These are phyloP conservation scores for Postia placenta DNA, from an alignment of 768 basidiomycete genomes.

Conservation along the genomic window DNA sequence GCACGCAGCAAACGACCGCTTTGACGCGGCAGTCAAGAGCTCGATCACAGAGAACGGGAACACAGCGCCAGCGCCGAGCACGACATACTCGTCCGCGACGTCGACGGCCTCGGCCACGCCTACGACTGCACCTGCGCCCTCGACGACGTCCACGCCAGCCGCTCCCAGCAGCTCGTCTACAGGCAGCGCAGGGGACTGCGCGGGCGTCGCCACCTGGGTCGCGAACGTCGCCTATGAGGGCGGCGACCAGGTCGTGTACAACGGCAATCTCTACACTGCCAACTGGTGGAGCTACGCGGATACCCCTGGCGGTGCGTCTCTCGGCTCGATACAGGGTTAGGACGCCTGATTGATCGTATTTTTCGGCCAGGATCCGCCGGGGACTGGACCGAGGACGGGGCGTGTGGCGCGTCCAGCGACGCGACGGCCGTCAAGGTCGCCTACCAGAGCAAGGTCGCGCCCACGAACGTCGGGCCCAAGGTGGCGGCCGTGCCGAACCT, in stretches of 20 bases:
- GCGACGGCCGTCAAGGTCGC: not conserved
- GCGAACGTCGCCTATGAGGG: constrained; percentile 23
- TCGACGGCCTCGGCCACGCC: constrained; percentile 1
- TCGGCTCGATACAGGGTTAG: too few relatives aligned
- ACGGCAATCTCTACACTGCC: constrained; percentile 23
- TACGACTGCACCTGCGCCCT: constrained; percentile 1
- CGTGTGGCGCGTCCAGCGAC: constrained; percentile 8
- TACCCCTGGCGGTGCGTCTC: constrained; percentile 17
- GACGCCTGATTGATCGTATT: too few relatives aligned
- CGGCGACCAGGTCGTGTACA: constrained; percentile 20
- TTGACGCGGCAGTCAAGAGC: constrained; percentile 20
- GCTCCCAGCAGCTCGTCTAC: constrained; percentile 9
- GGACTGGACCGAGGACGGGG: constrained; percentile 22
- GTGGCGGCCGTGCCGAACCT: constrained; percentile 2
- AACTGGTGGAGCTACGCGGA: constrained; percentile 25
- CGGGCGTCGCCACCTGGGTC: constrained; percentile 21
- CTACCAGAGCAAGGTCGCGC: constrained; percentile 5
- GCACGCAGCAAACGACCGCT: constrained; percentile 18
- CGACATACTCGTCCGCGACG: constrained; percentile 1
- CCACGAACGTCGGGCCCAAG: constrained; percentile 1
- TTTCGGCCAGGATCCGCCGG: constrained; percentile 16
- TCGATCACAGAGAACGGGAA: constrained; percentile 12
- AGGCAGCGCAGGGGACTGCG: constrained; percentile 16
- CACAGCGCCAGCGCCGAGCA: constrained; percentile 2
- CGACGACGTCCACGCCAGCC: constrained; percentile 9